A percentile compares a stretch with the other conserved stretches of the same genome.
phyloP scores from a whole-genome alignment of 2,329 filamentous ascomycete genomes.

The Talaromyces funiculosus region DNA sequence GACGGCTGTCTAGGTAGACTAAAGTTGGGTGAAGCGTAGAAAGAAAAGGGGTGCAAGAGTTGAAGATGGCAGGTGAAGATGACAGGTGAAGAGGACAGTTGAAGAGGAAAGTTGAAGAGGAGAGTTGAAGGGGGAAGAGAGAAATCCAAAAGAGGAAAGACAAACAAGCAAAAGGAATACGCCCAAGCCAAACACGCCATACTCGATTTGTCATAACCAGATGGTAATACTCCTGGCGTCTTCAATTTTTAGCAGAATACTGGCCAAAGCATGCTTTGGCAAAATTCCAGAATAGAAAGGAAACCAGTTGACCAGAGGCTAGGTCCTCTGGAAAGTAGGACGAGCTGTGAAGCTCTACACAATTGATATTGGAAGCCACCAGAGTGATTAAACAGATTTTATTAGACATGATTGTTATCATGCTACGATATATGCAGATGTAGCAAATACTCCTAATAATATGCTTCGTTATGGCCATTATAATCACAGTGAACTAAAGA shows the following conservation, averaged over 20 bases:
- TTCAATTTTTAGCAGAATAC: background rate
- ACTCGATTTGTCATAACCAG: background rate
- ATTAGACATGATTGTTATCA: background rate
- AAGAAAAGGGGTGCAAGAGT: too few species aligned
- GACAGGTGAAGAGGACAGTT: background rate
- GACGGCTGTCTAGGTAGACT: background rate
- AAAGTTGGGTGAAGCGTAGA: background rate
- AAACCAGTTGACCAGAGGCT: background rate
- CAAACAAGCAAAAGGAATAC: background rate
- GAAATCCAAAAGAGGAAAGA: background rate
- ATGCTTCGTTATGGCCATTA: background rate
- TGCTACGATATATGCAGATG: too few species aligned
- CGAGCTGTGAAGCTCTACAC: background rate
- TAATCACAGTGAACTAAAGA: background rate
- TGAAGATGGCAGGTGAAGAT: background rate
- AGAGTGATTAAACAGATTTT: background rate
- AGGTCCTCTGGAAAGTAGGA: background rate
- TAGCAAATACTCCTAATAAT: background rate
- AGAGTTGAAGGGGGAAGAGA: too few species aligned
- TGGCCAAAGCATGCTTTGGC: background rate
- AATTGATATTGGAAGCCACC: background rate
- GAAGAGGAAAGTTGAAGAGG: background rate
- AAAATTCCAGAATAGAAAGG: background rate
- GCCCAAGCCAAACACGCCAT: background rate
- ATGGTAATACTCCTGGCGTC: background rate